phyloP scores from a whole-genome alignment of 805 yeast species.

The Cyberlindnera suaveolens region DNA sequence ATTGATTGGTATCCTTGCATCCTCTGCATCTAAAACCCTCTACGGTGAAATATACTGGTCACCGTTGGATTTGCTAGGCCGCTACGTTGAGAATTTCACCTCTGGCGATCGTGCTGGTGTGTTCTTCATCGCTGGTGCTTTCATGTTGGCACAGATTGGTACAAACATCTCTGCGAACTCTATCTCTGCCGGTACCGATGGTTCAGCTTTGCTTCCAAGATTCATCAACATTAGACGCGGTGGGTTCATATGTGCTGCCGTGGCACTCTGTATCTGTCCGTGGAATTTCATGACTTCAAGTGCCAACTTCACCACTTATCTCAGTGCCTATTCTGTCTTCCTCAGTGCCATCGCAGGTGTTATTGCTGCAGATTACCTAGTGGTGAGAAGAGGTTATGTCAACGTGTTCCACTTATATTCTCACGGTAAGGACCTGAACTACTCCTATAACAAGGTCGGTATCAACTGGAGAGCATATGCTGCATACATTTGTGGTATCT shows the following conservation, averaged over 20 bases:
- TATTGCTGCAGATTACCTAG: slow-evolving; percentile 58
- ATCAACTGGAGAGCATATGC: slow-evolving; percentile 79
- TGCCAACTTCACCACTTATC: slow-evolving; percentile 69
- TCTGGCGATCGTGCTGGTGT: slow-evolving; percentile 74
- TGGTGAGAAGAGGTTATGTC: slow-evolving; percentile 69
- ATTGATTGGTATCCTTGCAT: slow-evolving; percentile 76
- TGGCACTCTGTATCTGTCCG: slow-evolving; percentile 72
- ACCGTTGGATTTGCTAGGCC: slow-evolving; percentile 61
- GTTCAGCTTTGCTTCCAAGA: slow-evolving; percentile 58
- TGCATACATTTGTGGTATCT: slow-evolving; percentile 75
- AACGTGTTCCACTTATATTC: slow-evolving; percentile 59
- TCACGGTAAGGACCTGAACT: slow-evolving; percentile 34
- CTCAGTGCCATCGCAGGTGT: slow-evolving; percentile 81
- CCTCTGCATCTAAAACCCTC: slow-evolving; percentile 66
- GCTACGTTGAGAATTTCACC: slow-evolving; percentile 49
- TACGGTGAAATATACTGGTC: slow-evolving; percentile 76
- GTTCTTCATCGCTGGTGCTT: slow-evolving; percentile 63
- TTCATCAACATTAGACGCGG: slow-evolving; percentile 75
- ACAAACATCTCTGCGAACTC: slow-evolving; percentile 72
- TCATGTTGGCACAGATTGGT: slow-evolving; percentile 73
- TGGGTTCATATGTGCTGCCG: slow-evolving; percentile 65
- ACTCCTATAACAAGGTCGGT: slow-evolving; percentile 59
- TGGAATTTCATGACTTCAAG: slow-evolving; percentile 74
- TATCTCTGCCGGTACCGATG: slow-evolving; percentile 66
- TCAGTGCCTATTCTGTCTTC: slow-evolving; percentile 79